These are phyloP conservation scores for Lipomyces lipofer DNA, from an alignment of 805 yeast genomes.

Conservation along the genomic window DNA sequence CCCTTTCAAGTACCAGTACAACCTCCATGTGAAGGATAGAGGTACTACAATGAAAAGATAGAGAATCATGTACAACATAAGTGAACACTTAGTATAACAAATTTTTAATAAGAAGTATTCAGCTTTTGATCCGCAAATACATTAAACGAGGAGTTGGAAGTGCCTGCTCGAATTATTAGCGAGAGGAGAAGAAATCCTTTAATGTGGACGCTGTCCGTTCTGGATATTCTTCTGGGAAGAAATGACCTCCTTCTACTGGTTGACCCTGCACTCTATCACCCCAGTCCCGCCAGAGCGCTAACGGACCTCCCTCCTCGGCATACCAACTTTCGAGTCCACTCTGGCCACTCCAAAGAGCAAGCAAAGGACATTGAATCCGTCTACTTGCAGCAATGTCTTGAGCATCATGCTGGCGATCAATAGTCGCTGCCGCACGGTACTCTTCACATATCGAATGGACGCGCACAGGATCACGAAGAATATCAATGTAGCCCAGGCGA, in stretches of 20 bases:
- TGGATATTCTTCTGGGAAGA: constrained; percentile 7
- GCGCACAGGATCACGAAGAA: not conserved
- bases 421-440: constrained; percentile 24
- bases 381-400: constrained; percentile 11
- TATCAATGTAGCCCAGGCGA: constrained; percentile 9
- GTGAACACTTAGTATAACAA: too few species aligned
- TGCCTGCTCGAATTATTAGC: not conserved
- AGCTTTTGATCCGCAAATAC: too few species aligned
- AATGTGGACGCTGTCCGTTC: not conserved
- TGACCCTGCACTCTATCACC: not conserved
- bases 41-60: too few species aligned
- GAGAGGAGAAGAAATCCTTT: not conserved
- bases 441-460: constrained; percentile 26
- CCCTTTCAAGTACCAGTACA: too few species aligned
- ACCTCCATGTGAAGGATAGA: too few species aligned
- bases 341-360: constrained; percentile 22
- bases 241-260: constrained; percentile 3
- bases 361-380: constrained; percentile 11
- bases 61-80: too few species aligned
- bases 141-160: too few species aligned
- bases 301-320: constrained; percentile 3
- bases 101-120: too few species aligned
- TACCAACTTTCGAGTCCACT: constrained; percentile 20
- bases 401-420: constrained; percentile 19
- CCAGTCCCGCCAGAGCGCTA: constrained; percentile 14